A percentile compares a stretch with the other conserved stretches of the same genome.
Conservation (phyloP, 306 rosid species). For the Oxytropis ochrocephala region DNA sequence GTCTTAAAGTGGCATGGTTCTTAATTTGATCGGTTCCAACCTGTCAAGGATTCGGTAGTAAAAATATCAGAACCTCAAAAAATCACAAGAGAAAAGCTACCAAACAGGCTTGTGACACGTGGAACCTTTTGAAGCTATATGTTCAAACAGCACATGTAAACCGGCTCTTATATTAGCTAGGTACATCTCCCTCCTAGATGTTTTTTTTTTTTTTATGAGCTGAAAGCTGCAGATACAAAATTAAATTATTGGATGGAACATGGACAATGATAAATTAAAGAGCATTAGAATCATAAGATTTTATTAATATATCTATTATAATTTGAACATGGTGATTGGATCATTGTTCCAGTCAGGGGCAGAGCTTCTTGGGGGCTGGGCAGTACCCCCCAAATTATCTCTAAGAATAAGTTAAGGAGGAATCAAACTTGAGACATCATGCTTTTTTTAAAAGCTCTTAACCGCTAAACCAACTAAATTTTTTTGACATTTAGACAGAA, state of each 20-base stretch:
- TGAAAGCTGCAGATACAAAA: constrained; percentile 6
- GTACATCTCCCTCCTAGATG: background rate
- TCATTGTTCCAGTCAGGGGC: too few species aligned
- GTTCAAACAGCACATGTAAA: too few species aligned
- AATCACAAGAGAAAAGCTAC: constrained; percentile 13
- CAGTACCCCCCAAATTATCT: too few species aligned
- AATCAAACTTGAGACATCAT: too few species aligned
- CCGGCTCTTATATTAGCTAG: constrained; percentile 28
- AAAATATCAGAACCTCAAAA: constrained; percentile 17
- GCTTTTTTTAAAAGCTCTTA: too few species aligned
- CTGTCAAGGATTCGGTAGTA: constrained; percentile 27
- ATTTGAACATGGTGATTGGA: too few species aligned
- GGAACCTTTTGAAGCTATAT: constrained; percentile 17
- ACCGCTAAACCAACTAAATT: too few species aligned
- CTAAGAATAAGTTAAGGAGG: too few species aligned
- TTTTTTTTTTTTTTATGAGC: background rate
- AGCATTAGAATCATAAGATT: too few species aligned
- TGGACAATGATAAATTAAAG: background rate
- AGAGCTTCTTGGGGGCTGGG: too few species aligned
- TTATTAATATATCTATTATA: too few species aligned
- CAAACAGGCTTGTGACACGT: constrained; percentile 38
- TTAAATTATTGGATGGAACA: constrained; percentile 11
- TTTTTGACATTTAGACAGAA: too few species aligned
- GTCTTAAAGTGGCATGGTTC: constrained; percentile 19
- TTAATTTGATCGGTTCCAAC: constrained; percentile 28